Evolutionary conservation across 768 basidiomycete genomes (phyloP).

Genomic region (Rhizopogon vesiculosus): DNA sequence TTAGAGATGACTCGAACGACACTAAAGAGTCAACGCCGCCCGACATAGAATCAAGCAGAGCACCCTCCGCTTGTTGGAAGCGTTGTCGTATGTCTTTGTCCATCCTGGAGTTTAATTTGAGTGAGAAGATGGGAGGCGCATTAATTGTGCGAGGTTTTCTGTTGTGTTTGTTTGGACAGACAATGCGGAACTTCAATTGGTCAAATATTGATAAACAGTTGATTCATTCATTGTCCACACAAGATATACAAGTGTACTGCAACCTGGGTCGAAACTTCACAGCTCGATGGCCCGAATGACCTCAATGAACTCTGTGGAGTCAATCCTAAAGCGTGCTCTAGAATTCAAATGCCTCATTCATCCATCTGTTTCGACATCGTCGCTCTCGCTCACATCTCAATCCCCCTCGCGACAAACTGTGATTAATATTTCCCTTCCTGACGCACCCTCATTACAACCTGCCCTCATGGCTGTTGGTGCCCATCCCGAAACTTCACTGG

Average conservation of each 20-base stretch:
- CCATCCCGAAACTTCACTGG: background rate
- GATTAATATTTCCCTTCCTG: background rate
- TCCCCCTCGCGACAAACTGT: background rate
- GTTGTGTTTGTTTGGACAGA: background rate
- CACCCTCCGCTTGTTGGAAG: background rate
- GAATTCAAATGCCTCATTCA: background rate
- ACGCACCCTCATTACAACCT: constrained; percentile 1
- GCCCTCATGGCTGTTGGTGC: constrained; percentile 1
- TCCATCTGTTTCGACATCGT: background rate
- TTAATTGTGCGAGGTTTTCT: background rate
- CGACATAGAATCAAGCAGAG: background rate
- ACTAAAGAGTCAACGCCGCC: background rate
- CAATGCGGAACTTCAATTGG: constrained; percentile 7
- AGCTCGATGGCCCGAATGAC: background rate
- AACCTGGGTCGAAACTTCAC: background rate
- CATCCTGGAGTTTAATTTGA: background rate
- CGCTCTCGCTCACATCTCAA: background rate
- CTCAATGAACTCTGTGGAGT: too few species aligned
- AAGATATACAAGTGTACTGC: background rate
- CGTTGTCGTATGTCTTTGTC: background rate
- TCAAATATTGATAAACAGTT: background rate
- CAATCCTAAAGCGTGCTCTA: too few species aligned
- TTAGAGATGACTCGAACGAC: background rate
- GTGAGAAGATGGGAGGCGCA: too few species aligned
- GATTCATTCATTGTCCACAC: background rate